Conservation (phyloP, 345 rosid species). For the Murraya paniculata region DNA sequence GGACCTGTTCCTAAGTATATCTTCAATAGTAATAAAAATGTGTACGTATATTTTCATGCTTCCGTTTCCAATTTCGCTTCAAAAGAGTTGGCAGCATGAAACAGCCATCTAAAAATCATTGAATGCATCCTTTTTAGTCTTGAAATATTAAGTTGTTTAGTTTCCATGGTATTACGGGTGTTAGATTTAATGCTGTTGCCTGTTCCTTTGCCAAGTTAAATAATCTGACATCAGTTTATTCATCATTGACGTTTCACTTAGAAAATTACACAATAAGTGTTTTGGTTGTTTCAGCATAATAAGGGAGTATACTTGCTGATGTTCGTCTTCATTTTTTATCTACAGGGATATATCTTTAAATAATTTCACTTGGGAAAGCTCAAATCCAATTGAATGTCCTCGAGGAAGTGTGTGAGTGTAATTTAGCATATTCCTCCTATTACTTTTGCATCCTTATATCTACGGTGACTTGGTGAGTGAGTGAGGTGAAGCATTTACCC, state of each 20-base stretch:
- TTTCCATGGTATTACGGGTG: not conserved
- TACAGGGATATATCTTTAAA: slow-evolving; percentile 76
- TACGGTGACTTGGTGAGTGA: not conserved
- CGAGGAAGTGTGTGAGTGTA: slow-evolving; percentile 66
- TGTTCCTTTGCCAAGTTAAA: not conserved
- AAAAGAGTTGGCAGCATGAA: not conserved
- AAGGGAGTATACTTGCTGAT: not conserved
- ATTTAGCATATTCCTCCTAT: not conserved
- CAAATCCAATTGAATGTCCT: slow-evolving; percentile 52
- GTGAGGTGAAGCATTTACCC: not conserved
- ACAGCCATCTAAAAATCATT: not conserved
- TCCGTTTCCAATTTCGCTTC: not conserved
- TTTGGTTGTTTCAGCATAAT: not conserved
- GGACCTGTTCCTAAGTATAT: slow-evolving; percentile 64
- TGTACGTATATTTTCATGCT: slow-evolving; percentile 39
- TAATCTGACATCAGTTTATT: not conserved
- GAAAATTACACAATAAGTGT: not conserved
- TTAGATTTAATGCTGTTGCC: not conserved
- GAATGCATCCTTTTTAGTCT: not conserved
- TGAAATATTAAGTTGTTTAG: not conserved
- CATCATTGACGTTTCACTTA: not conserved
- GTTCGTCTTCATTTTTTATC: slow-evolving; percentile 19
- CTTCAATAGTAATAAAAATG: slow-evolving; percentile 56
- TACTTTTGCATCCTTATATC: not conserved
- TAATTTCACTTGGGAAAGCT: slow-evolving; percentile 62